A percentile compares a stretch with the other conserved stretches of the same genome.
phyloP scores from a whole-genome alignment of 805 yeast genomes.

The Lachancea nothofagi region DNA sequence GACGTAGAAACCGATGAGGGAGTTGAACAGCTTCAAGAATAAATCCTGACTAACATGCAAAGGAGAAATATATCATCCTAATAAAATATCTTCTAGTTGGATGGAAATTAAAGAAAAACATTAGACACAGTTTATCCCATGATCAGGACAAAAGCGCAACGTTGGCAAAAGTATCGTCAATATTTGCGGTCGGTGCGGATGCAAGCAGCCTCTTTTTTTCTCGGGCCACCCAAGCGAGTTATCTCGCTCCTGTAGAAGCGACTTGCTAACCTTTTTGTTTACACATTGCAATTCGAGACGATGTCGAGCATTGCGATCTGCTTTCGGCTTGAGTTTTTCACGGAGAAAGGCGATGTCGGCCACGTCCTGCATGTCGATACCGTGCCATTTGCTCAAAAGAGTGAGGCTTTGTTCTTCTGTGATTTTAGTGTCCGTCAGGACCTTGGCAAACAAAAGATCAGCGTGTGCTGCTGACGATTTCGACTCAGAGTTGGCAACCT shows the following conservation, averaged over 20 bases:
- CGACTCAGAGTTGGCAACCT: background rate
- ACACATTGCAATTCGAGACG: slow-evolving; percentile 22
- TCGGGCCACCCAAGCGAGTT: slow-evolving; percentile 24
- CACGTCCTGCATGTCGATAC: slow-evolving; percentile 22
- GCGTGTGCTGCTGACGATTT: background rate
- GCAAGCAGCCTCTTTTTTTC: slow-evolving; percentile 3
- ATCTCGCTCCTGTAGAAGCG: slow-evolving; percentile 19
- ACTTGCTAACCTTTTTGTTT: slow-evolving; percentile 21
- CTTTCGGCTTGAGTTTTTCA: slow-evolving; percentile 1
- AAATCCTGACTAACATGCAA: background rate
- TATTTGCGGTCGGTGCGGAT: slow-evolving; percentile 1
- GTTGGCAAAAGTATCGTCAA: slow-evolving; percentile 11
- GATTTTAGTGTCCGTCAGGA: slow-evolving; percentile 2
- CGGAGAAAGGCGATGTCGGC: slow-evolving; percentile 14
- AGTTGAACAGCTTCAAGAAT: slow-evolving; percentile 2
- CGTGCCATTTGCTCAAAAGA: slow-evolving; percentile 19
- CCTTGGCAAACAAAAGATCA: slow-evolving; percentile 5
- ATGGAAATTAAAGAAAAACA: background rate
- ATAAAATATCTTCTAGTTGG: background rate
- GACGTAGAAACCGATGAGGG: background rate
- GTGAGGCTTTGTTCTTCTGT: slow-evolving; percentile 2
- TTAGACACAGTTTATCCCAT: no score
- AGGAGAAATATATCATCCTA: no score
- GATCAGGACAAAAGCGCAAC: slow-evolving; percentile 19
- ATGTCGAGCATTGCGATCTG: slow-evolving; percentile 10